Evolutionary conservation across 805 yeast species (phyloP).

Genomic region (Saccharomyces eubayanus): DNA sequence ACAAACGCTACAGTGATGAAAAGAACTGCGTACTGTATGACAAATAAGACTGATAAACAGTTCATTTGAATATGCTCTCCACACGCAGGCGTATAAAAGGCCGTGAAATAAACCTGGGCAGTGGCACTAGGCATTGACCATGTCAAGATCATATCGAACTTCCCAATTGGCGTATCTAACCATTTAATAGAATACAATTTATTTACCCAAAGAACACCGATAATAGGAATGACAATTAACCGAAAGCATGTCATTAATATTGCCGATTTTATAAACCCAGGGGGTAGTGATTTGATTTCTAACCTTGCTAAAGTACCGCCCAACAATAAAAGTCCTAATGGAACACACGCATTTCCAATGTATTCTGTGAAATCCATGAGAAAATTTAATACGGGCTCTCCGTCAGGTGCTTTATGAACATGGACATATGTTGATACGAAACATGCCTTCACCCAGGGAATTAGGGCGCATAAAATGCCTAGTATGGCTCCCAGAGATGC

Average conservation of each 20-base stretch:
- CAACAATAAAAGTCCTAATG: slow-evolving; percentile 68
- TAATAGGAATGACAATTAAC: slow-evolving; percentile 64
- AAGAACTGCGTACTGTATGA: slow-evolving; percentile 57
- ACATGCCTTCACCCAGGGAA: slow-evolving; percentile 77
- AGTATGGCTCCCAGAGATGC: slow-evolving; percentile 63
- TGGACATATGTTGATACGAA: slow-evolving; percentile 45
- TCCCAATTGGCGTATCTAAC: slow-evolving; percentile 50
- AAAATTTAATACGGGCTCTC: slow-evolving; percentile 73
- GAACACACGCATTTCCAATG: slow-evolving; percentile 82
- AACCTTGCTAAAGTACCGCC: slow-evolving; percentile 87
- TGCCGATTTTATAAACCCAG: slow-evolving; percentile 55
- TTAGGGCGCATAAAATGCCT: slow-evolving; percentile 61
- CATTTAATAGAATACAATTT: slow-evolving; percentile 54
- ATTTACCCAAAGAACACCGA: slow-evolving; percentile 65
- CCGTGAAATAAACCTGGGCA: slow-evolving; percentile 78
- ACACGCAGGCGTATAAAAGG: slow-evolving; percentile 69
- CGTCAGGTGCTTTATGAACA: slow-evolving; percentile 76
- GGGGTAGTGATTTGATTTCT: slow-evolving; percentile 47
- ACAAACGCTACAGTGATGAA: slow-evolving; percentile 64
- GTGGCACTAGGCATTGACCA: slow-evolving; percentile 87
- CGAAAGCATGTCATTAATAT: slow-evolving; percentile 47
- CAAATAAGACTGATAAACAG: slow-evolving; percentile 62
- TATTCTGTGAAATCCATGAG: slow-evolving; percentile 74
- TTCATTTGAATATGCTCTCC: slow-evolving; percentile 57
- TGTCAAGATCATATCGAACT: slow-evolving; percentile 64